phyloP scores from a whole-genome alignment of 495 filamentous ascomycete species.

The Oleoguttula mirabilis region DNA sequence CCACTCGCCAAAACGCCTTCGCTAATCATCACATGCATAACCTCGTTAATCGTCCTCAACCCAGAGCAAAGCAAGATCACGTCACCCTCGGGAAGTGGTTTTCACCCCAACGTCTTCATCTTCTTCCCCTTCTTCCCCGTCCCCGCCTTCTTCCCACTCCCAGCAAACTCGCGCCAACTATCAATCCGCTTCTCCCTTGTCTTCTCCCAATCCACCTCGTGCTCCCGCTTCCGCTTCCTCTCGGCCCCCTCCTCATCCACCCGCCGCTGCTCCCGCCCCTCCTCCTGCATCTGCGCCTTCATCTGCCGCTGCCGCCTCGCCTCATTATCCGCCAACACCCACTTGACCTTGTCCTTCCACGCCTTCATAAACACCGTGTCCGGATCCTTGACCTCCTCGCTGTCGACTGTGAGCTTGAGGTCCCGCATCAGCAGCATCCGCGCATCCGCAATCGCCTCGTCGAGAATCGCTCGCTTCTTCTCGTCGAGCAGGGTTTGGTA shows the following conservation, averaged over 20 bases:
- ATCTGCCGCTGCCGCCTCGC: slow-evolving; percentile 67
- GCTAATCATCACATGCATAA: too few species aligned
- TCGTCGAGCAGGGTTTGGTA: slow-evolving; percentile 86
- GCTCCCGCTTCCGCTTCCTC: slow-evolving; percentile 84
- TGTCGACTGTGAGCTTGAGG: slow-evolving; percentile 82
- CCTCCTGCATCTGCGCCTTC: slow-evolving; percentile 93
- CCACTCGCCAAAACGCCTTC: neutral
- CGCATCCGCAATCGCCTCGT: slow-evolving; percentile 92
- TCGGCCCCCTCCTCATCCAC: slow-evolving; percentile 76
- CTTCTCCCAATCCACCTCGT: slow-evolving; percentile 87
- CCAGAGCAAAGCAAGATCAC: neutral
- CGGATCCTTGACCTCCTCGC: slow-evolving; percentile 62
- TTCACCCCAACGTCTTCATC: slow-evolving; percentile 12
- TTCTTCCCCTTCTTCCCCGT: slow-evolving; percentile 5
- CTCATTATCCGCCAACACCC: slow-evolving; percentile 89
- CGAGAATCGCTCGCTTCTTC: slow-evolving; percentile 71
- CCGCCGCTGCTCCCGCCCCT: slow-evolving; percentile 79
- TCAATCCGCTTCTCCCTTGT: slow-evolving; percentile 83
- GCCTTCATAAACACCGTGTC: slow-evolving; percentile 59
- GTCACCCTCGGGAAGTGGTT: neutral
- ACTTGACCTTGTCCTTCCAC: slow-evolving; percentile 85
- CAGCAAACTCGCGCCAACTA: slow-evolving; percentile 79
- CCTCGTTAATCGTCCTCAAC: neutral
- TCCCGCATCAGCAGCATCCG: slow-evolving; percentile 89
- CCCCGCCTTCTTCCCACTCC: slow-evolving; percentile 40